Percentiles rank a stretch among this genome's conserved stretches.
phyloP scores from a whole-genome alignment of 805 yeast genomes.

The Wickerhamiella domercqiae region DNA sequence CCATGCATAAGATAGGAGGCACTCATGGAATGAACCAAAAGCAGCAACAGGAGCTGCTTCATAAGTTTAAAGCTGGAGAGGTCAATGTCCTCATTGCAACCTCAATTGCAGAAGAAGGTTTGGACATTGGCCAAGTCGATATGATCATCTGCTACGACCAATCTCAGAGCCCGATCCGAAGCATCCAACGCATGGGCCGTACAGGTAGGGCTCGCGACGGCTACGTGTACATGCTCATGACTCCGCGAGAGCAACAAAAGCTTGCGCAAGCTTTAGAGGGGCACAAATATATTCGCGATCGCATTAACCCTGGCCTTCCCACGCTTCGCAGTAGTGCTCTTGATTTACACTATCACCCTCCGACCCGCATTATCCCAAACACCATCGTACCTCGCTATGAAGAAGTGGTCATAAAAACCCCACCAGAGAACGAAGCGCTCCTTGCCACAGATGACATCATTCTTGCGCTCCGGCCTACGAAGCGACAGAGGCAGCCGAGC shows the following conservation, averaged over 20 bases:
- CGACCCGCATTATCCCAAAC: slow-evolving; percentile 57
- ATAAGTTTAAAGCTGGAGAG: slow-evolving; percentile 53
- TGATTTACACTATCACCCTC: slow-evolving; percentile 30
- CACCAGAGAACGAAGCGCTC: slow-evolving; percentile 46
- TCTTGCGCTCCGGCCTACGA: slow-evolving; percentile 9
- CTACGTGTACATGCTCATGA: slow-evolving; percentile 53
- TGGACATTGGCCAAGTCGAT: slow-evolving; percentile 97
- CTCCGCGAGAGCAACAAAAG: slow-evolving; percentile 63
- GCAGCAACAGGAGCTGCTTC: slow-evolving; percentile 64
- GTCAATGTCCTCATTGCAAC: slow-evolving; percentile 84
- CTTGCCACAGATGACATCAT: slow-evolving; percentile 13
- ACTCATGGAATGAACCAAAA: slow-evolving; percentile 81
- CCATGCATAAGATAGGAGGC: slow-evolving; percentile 34
- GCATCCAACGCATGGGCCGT: slow-evolving; percentile 92
- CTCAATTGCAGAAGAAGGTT: slow-evolving; percentile 95
- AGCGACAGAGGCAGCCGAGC: not conserved
- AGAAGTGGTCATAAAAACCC: slow-evolving; percentile 43
- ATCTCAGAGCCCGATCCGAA: slow-evolving; percentile 83
- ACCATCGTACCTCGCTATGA: slow-evolving; percentile 40
- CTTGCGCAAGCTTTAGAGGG: slow-evolving; percentile 76
- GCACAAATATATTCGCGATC: slow-evolving; percentile 60
- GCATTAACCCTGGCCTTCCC: slow-evolving; percentile 28
- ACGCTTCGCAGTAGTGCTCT: slow-evolving; percentile 21
- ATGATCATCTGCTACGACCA: slow-evolving; percentile 85
- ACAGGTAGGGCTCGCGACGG: slow-evolving; percentile 95